phyloP scores from a whole-genome alignment of 192 early-diverging fungal species.

The Umbelopsis ramanniana region DNA sequence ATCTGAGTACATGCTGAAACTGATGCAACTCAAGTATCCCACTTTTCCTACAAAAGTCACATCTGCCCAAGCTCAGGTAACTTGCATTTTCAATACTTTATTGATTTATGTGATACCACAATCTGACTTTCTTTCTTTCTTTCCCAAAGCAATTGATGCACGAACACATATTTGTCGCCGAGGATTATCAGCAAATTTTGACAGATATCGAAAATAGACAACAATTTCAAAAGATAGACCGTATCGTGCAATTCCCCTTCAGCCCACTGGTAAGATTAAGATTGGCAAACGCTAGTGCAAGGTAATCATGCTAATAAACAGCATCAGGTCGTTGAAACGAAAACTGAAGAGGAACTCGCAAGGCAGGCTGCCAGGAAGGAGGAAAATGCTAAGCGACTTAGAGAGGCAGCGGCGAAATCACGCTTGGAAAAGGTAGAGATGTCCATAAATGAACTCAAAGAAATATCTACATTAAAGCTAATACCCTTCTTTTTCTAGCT shows the following conservation, averaged over 20 bases:
- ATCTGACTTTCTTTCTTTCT: background rate
- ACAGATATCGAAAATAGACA: slow-evolving; percentile 61
- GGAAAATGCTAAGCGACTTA: slow-evolving; percentile 74
- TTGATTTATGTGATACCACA: background rate
- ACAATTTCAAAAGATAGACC: slow-evolving; percentile 66
- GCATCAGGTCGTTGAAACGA: slow-evolving; percentile 63
- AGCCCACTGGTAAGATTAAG: slow-evolving; percentile 52
- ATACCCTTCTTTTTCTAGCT: slow-evolving; percentile 36
- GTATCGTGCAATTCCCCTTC: slow-evolving; percentile 83
- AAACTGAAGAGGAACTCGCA: slow-evolving; percentile 80
- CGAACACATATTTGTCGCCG: slow-evolving; percentile 69
- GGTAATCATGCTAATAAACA: background rate
- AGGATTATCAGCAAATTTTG: slow-evolving; percentile 77
- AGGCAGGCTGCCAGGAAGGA: slow-evolving; percentile 65
- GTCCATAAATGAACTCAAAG: too few species aligned
- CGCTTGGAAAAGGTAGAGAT: slow-evolving; percentile 76
- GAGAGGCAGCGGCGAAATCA: slow-evolving; percentile 81
- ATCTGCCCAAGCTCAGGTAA: slow-evolving; percentile 70
- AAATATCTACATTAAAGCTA: too few species aligned
- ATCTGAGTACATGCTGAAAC: slow-evolving; percentile 82
- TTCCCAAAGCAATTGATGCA: slow-evolving; percentile 66
- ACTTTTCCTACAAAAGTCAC: slow-evolving; percentile 86
- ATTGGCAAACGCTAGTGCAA: background rate
- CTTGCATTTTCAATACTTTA: background rate
- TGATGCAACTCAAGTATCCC: slow-evolving; percentile 91